Evolutionary conservation across 2,329 filamentous ascomycete species (phyloP).

Genomic region (Neurospora sp.): DNA sequence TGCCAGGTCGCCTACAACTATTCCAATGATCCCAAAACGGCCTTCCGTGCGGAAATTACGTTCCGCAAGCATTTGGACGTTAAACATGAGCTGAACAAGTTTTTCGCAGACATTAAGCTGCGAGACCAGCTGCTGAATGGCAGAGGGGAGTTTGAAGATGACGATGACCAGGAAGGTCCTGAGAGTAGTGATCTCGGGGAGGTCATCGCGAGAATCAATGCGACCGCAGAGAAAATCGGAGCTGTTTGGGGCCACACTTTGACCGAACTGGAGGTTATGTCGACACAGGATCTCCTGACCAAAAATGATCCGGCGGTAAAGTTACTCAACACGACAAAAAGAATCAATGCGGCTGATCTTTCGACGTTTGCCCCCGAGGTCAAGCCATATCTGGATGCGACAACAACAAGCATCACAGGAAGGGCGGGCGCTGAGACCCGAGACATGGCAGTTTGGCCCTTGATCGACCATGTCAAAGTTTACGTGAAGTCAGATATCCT

Average conservation of each 20-base stretch:
- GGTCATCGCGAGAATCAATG: neutral
- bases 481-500: constrained; percentile 8
- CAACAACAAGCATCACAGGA: neutral
- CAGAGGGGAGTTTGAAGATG: constrained; percentile 1
- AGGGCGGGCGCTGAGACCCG: neutral
- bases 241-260: constrained; percentile 4
- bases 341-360: neutral
- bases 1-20: constrained; percentile 9
- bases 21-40: neutral
- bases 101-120: constrained; percentile 1
- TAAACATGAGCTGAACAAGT: neutral
- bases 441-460: constrained; percentile 6
- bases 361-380: constrained; percentile 2
- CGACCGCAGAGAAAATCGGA: neutral
- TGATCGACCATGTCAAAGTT: constrained; percentile 9
- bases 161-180: neutral
- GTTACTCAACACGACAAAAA: neutral
- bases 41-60: constrained; percentile 7
- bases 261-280: neutral
- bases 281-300: neutral
- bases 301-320: neutral
- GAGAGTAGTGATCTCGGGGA: neutral
- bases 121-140: neutral
- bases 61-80: constrained; percentile 7
- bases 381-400: constrained; percentile 11